Conservation (phyloP, 2,329 filamentous ascomycete species). For the Ramularia endophylla region DNA sequence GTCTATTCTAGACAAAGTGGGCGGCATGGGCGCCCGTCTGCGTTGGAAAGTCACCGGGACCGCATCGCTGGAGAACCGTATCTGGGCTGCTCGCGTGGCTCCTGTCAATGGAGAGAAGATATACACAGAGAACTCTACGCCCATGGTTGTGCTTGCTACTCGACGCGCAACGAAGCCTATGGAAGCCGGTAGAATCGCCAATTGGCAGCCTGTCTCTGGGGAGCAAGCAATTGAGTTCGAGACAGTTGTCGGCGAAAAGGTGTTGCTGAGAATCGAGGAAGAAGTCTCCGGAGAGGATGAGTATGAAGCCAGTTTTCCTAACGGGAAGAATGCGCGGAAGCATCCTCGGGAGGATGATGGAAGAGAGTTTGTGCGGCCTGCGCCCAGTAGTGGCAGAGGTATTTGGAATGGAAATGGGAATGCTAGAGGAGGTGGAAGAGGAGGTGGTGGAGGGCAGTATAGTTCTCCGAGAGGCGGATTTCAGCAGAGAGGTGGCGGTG, state of each 20-base stretch:
- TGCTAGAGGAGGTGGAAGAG: conserved; percentile 32
- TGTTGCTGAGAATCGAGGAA: conserved; percentile 71
- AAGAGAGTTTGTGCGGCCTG: conserved; percentile 25
- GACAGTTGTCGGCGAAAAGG: conserved; percentile 79
- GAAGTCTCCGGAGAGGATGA: conserved; percentile 59
- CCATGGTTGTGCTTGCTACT: conserved; percentile 76
- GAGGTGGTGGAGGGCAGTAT: conserved; percentile 35
- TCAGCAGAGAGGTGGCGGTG: conserved; percentile 14
- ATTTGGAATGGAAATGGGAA: neutral
- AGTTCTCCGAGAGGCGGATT: conserved; percentile 22
- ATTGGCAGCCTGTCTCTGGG: conserved; percentile 70
- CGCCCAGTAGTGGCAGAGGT: neutral
- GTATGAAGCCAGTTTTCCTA: conserved; percentile 57
- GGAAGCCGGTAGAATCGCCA: conserved; percentile 74
- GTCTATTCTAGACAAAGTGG: conserved; percentile 72
- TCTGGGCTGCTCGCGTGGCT: conserved; percentile 80
- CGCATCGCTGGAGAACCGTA: conserved; percentile 66
- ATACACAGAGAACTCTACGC: conserved; percentile 73
- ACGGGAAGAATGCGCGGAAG: conserved; percentile 57
- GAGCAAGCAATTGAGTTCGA: conserved; percentile 73
- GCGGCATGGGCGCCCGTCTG: conserved; percentile 77
- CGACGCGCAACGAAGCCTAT: conserved; percentile 68
- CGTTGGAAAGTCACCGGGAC: conserved; percentile 77
- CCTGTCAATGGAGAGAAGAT: conserved; percentile 64
- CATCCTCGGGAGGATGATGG: conserved; percentile 53